Conservation (phyloP, 1,139 yeast species). For the Candida sanyaensis region DNA sequence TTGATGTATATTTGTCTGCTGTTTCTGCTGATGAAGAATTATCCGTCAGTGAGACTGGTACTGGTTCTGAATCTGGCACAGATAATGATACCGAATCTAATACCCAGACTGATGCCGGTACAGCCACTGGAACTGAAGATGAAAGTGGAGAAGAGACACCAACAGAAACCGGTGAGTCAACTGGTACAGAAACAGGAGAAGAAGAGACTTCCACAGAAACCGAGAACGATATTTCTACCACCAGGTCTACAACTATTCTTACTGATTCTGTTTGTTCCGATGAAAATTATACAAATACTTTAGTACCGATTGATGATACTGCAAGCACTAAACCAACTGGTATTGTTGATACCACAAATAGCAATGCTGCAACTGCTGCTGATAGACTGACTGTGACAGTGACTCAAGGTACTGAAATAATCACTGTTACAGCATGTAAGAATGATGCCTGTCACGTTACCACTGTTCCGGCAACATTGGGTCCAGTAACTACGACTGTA, state of each 20-base stretch:
- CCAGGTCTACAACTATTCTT: not conserved
- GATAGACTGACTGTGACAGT: slow-evolving; percentile 8
- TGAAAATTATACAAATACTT: slow-evolving; percentile 10
- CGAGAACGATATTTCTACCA: not conserved
- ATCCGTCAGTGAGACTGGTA: slow-evolving; percentile 17
- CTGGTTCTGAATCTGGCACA: slow-evolving; percentile 21
- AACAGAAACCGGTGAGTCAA: not conserved
- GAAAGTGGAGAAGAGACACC: not conserved
- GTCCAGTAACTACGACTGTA: slow-evolving; percentile 13
- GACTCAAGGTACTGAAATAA: slow-evolving; percentile 4
- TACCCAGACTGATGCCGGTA: slow-evolving; percentile 25
- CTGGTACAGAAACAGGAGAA: not conserved
- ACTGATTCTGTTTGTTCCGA: slow-evolving; percentile 3
- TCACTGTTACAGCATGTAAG: slow-evolving; percentile 51
- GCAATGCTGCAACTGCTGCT: not conserved
- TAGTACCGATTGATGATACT: not conserved
- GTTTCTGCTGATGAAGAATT: slow-evolving; percentile 17
- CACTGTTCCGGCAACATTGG: slow-evolving; percentile 20
- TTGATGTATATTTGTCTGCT: slow-evolving; percentile 15
- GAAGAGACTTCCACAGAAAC: not conserved
- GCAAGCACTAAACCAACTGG: not conserved
- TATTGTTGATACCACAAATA: too few relatives aligned
- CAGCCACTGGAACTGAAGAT: slow-evolving; percentile 7
- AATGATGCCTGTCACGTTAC: slow-evolving; percentile 32
- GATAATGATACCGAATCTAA: slow-evolving; percentile 9